These are phyloP conservation scores for Arxiozyma heterogenica DNA, from an alignment of 1,139 yeast species.

Conservation along the genomic window DNA sequence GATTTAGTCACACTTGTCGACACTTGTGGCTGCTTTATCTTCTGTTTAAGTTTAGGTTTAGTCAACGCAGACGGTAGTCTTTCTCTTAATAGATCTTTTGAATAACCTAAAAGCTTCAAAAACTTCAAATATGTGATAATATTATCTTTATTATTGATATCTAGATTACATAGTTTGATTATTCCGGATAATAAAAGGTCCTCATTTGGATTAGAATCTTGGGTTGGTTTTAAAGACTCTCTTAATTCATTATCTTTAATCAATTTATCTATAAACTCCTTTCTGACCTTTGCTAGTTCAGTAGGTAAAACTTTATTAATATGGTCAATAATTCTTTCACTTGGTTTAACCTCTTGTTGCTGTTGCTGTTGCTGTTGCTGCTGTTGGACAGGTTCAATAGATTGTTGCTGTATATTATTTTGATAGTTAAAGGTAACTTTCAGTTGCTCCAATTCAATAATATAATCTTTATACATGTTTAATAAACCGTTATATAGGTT, in stretches of 20 bases:
- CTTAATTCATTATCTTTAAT: constrained; percentile 2
- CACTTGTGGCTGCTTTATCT: background rate
- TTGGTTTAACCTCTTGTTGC: background rate
- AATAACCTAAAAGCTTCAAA: constrained; percentile 10
- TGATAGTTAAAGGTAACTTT: background rate
- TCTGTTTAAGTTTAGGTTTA: constrained; percentile 2
- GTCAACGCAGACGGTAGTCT: constrained; percentile 7
- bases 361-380: too few species aligned
- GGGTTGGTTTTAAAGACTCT: constrained; percentile 3
- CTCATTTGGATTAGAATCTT: constrained; percentile 6
- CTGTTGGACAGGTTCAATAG: background rate
- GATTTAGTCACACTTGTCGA: background rate
- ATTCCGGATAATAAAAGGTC: constrained; percentile 15
- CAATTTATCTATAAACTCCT: constrained; percentile 2
- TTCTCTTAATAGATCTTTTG: constrained; percentile 7
- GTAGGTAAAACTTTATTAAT: constrained; percentile 2
- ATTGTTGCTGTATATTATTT: background rate
- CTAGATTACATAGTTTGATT: constrained; percentile 21
- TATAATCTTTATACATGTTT: constrained; percentile 26
- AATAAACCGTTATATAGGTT: constrained; percentile 26
- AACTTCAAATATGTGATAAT: constrained; percentile 13
- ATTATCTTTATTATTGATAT: constrained; percentile 21
- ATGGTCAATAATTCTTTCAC: constrained; percentile 2
- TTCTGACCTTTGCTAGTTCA: constrained; percentile 2
- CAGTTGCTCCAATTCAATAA: constrained; percentile 20